A percentile compares a stretch with the other conserved stretches of the same genome.
Evolutionary conservation across 805 yeast species (phyloP).

Genomic region (Schizosaccharomyces osmophilus): DNA sequence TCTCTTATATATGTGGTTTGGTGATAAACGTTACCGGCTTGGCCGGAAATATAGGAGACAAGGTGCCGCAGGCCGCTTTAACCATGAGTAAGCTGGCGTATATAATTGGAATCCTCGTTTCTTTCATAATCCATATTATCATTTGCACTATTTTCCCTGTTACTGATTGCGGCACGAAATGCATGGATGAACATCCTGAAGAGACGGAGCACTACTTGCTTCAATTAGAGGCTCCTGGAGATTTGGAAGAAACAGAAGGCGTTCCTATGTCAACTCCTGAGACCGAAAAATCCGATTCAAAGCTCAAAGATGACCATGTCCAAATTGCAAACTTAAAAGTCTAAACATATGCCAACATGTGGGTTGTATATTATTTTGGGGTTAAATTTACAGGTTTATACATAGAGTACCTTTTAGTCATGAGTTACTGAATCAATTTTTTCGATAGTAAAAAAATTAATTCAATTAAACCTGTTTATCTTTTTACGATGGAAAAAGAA

Average conservation of each 20-base stretch:
- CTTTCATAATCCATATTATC: background rate
- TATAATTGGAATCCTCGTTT: background rate
- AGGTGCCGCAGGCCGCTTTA: slow-evolving; percentile 9
- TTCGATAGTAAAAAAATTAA: background rate
- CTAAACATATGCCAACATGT: background rate
- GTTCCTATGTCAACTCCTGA: background rate
- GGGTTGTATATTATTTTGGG: background rate
- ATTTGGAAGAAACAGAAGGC: background rate
- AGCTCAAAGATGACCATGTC: background rate
- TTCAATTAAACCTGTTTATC: background rate
- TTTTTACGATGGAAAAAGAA: background rate
- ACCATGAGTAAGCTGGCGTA: slow-evolving; percentile 11
- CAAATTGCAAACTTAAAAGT: background rate
- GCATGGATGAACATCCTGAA: background rate
- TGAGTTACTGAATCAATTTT: background rate
- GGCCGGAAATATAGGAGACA: slow-evolving; percentile 47
- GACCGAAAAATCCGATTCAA: background rate
- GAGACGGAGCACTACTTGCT: background rate
- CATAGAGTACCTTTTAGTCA: background rate
- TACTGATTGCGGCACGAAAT: background rate
- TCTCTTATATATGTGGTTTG: slow-evolving; percentile 58
- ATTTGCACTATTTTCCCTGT: background rate
- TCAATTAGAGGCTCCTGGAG: background rate
- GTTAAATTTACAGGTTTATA: background rate
- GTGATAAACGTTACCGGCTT: slow-evolving; percentile 70